phyloP scores from a whole-genome alignment of 257 asterid genomes.

The Solanum arcanum region DNA sequence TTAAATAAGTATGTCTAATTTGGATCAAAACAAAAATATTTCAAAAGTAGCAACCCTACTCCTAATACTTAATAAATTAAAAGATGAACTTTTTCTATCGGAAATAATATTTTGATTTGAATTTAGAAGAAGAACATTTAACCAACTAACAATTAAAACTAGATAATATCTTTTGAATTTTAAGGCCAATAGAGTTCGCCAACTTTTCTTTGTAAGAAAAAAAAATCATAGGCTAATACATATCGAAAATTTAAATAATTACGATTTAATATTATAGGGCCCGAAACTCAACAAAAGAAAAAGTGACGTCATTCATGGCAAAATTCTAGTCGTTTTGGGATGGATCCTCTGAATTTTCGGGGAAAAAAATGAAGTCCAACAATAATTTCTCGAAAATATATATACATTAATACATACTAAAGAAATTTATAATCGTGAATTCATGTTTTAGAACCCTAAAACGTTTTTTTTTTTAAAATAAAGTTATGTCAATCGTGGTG shows the following conservation, averaged over 20 bases:
- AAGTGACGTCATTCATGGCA: background rate
- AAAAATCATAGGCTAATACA: no score
- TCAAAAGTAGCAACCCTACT: background rate
- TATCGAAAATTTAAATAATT: no score
- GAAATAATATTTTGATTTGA: background rate
- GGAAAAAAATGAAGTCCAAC: no score
- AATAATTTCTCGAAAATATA: no score
- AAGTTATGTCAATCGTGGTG: no score
- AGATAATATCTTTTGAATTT: background rate
- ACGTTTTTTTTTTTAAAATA: fast-evolving
- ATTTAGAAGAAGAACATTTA: background rate
- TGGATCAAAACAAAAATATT: background rate
- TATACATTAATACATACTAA: no score
- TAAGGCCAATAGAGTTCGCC: background rate
- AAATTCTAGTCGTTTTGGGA: background rate
- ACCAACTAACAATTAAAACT: background rate
- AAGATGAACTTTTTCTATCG: background rate
- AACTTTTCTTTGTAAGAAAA: no score
- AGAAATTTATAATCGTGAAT: no score
- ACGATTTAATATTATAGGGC: no score
- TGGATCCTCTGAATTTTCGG: background rate
- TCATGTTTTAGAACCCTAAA: no score
- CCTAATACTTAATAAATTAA: background rate
- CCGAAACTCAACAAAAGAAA: no score
- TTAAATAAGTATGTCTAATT: background rate